Base-by-base conservation (phyloP, 1,284 basidiomycete genomes). In the Meira miltonrushii region DNA sequence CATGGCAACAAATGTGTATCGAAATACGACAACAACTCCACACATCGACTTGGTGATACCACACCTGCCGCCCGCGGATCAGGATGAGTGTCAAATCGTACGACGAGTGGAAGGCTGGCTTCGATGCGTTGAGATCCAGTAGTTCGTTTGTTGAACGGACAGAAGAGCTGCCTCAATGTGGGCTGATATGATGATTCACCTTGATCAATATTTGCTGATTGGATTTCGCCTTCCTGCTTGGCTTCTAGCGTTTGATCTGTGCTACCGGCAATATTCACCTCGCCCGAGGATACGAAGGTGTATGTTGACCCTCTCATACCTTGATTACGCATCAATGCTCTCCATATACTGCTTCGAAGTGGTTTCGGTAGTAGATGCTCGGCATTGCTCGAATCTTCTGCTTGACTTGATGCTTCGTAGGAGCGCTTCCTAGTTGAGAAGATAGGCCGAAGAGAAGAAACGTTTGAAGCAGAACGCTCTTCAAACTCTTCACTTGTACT, bases 221-320 rank as follows among this genome's bases (percentile, higher is more conserved):
- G 50, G 37, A n/a, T 39, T 37, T 50, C 47, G 13, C 5, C n/a
- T 37, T 33, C 28, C 8, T 33, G 28, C 8, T 33, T 33, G 3
- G 28, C 3, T 17, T 44, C 43, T 8, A 44, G 3, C 3, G 17
- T 44, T 44, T 44, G 17, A 44, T 25, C 48, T 40, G 23, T 7
- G 23, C 11, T 39, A 2, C 48, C 48, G 3, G n/a, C 48, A 50
- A 38, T n/a, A 12, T 12, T 23, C 11, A 28, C 51, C 5, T 39
- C 28, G 5, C 51, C 51, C 12, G 51, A 53, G 7, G 51, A 38
- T 17, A 54, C 53, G 43, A 54, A 54, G 7, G 37, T 54, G 38
- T 54, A 54, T 10, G 53, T 54, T 17, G 53, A 54, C 9, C 39
- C 39, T 28, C 53, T 28, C n/a, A 13, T 40, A 2, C 33, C 53